Evolutionary conservation across 2,329 filamentous ascomycete genomes (phyloP).

Genomic region (Stenocarpella maydis): DNA sequence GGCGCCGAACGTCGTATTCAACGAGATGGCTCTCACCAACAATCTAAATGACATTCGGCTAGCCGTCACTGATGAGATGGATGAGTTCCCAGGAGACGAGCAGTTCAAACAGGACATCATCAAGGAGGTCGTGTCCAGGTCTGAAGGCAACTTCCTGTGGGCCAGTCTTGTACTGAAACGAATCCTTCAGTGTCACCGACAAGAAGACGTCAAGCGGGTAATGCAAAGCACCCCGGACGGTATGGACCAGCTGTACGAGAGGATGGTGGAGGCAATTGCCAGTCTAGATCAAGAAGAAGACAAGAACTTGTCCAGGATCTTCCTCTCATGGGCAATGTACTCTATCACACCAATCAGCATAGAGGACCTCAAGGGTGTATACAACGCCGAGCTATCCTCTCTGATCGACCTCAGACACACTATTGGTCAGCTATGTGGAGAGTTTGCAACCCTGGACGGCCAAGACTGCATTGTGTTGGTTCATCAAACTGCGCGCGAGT

Average conservation of each 20-base stretch:
- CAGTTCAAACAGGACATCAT: conserved; percentile 34
- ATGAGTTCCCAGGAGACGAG: conserved; percentile 32
- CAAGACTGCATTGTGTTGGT: conserved; percentile 34
- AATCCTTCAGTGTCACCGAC: conserved; percentile 36
- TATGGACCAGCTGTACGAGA: conserved; percentile 38
- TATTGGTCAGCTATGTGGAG: conserved; percentile 36
- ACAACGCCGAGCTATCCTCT: conserved; percentile 20
- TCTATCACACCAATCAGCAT: conserved; percentile 35
- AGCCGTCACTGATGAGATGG: conserved; percentile 36
- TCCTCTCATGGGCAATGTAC: conserved; percentile 39
- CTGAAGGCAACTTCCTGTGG: conserved; percentile 39
- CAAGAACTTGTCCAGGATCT: conserved; percentile 28
- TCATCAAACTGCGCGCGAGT: conserved; percentile 17
- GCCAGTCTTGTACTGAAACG: conserved; percentile 35
- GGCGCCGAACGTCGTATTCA: background rate
- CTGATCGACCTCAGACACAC: conserved; percentile 38
- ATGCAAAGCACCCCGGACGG: conserved; percentile 36
- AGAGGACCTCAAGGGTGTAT: conserved; percentile 35
- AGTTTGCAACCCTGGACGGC: conserved; percentile 37
- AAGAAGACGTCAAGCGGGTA: conserved; percentile 36
- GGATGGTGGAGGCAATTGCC: conserved; percentile 36
- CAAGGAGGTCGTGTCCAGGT: conserved; percentile 31
- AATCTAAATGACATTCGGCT: conserved; percentile 36
- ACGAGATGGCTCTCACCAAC: conserved; percentile 28
- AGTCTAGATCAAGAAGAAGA: conserved; percentile 32